Conservation (phyloP, 2,329 filamentous ascomycete genomes). For the Leptosphaerulina australis region DNA sequence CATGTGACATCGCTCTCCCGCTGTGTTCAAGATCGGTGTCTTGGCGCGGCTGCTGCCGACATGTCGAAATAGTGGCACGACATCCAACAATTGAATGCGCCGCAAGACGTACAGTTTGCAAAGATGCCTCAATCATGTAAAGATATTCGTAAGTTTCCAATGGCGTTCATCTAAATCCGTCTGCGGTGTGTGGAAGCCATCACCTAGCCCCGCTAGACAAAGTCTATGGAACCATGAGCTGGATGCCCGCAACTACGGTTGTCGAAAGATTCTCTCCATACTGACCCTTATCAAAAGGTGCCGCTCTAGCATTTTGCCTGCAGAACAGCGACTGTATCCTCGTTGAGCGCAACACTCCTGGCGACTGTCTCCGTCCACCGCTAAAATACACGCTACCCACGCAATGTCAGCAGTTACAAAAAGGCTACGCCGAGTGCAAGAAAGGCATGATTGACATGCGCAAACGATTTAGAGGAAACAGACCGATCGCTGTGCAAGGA, state of each 20-base stretch:
- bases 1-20: conserved; percentile 29
- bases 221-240: too few species aligned
- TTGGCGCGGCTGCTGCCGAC: conserved; percentile 19
- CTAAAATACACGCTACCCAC: conserved; percentile 81
- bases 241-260: too few species aligned
- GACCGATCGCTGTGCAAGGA: conserved; percentile 66
- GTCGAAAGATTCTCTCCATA: background rate
- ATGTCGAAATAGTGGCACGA: conserved; percentile 3
- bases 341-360: conserved; percentile 82
- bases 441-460: conserved; percentile 98
- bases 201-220: too few species aligned
- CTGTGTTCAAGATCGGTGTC: conserved; percentile 9
- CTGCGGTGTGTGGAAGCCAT: too few species aligned
- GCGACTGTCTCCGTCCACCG: conserved; percentile 86
- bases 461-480: conserved; percentile 94
- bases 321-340: conserved; percentile 97
- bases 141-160: conserved; percentile 81
- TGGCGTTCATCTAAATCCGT: too few species aligned
- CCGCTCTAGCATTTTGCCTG: conserved; percentile 90
- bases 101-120: conserved; percentile 7
- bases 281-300: conserved; percentile 62
- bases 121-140: conserved; percentile 93
- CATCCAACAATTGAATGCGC: background rate
- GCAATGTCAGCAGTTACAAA: conserved; percentile 90
- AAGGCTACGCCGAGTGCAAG: conserved; percentile 90